Evolutionary conservation across 139 green algal species (phyloP).

Genomic region (Spirogloea muscicola): DNA sequence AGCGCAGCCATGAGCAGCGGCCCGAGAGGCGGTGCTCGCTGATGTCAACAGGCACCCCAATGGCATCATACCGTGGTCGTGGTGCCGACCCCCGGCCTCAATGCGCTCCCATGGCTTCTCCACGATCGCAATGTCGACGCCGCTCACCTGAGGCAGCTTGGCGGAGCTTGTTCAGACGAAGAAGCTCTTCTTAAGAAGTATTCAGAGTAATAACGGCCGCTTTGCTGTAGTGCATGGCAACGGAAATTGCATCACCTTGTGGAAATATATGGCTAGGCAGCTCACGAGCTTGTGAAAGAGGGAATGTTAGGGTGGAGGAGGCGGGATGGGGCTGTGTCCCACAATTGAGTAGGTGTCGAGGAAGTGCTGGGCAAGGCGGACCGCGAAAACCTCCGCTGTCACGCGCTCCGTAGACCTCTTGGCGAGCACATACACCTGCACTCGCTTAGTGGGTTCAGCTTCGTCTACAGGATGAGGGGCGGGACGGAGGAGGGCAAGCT

Average conservation of each 20-base stretch:
- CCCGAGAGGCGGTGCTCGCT: background rate
- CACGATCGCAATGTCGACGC: slow-evolving; percentile 75
- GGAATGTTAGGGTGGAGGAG: background rate
- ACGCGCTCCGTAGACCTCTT: slow-evolving; percentile 46
- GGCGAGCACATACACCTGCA: slow-evolving; percentile 55
- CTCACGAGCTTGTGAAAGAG: background rate
- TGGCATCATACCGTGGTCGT: slow-evolving; percentile 67
- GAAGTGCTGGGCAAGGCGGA: slow-evolving; percentile 81
- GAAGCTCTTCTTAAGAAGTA: background rate
- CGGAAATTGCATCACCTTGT: background rate
- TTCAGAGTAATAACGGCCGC: background rate
- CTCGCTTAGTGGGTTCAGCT: no score
- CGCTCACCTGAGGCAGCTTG: slow-evolving; percentile 18
- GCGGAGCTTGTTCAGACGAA: background rate
- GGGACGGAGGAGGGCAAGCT: no score
- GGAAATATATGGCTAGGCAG: background rate
- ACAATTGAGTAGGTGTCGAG: slow-evolving; percentile 68
- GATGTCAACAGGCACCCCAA: background rate
- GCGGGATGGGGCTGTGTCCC: background rate
- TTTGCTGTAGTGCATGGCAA: background rate
- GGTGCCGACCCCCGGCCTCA: slow-evolving; percentile 52
- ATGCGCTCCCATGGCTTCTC: slow-evolving; percentile 78
- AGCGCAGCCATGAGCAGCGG: background rate
- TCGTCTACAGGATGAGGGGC: no score
- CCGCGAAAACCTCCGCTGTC: slow-evolving; percentile 79